A percentile compares a stretch with the other conserved stretches of the same genome.
Conservation (phyloP, 139 green algal genomes). For the Monoraphidium neglectum region DNA sequence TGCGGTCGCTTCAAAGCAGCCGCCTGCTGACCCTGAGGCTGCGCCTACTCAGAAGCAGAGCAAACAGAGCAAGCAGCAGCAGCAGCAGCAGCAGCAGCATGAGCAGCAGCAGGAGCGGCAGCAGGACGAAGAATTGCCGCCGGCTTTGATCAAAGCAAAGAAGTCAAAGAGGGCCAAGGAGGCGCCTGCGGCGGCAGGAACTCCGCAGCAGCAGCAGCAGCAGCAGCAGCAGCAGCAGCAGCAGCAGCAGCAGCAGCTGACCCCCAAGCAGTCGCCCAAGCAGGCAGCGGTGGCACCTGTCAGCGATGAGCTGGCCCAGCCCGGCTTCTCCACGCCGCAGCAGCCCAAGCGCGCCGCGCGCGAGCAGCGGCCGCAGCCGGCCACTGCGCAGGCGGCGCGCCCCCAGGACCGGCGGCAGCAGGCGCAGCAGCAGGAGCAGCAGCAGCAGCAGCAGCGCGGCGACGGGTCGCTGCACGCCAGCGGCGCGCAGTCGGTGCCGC, state of each 20-base stretch:
- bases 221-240: constrained; percentile 1
- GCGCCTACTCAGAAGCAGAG: no score
- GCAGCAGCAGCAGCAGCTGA: background rate
- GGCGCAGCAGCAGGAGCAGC: background rate
- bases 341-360: no score
- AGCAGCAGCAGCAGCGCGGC: no score
- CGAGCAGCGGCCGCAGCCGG: no score
- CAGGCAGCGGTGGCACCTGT: background rate
- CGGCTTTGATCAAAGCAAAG: background rate
- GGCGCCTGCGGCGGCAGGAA: background rate
- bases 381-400: background rate
- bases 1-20: no score
- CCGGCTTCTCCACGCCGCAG: no score
- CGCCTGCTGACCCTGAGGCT: no score
- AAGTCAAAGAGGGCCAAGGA: constrained; percentile 15
- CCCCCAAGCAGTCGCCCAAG: background rate
- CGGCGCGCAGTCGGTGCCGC: background rate
- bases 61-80: constrained; percentile 1
- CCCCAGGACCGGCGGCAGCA: background rate
- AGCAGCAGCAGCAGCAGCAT: constrained; percentile 4
- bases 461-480: background rate
- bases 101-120: constrained; percentile 8
- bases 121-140: background rate
- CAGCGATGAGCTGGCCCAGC: background rate
- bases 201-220: background rate